These are phyloP conservation scores for Eucalyptus paniculata DNA, from an alignment of 345 rosid genomes.

Conservation along the genomic window DNA sequence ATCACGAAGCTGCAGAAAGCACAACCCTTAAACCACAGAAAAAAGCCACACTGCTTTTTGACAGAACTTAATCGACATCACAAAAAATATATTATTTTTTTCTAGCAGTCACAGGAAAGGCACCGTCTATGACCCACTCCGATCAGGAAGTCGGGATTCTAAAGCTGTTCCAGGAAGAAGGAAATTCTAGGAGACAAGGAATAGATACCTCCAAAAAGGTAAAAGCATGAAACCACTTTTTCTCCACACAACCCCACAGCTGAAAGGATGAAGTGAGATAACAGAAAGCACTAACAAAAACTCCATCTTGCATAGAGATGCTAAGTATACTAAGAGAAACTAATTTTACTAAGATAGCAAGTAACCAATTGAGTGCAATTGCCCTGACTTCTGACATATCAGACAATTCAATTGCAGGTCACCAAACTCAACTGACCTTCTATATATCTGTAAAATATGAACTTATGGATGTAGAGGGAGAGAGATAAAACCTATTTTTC, in stretches of 20 bases:
- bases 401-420: not conserved
- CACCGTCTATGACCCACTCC: not conserved
- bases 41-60: not conserved
- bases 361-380: not conserved
- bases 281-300: not conserved
- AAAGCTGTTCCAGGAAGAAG: not conserved
- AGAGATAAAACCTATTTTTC: not conserved
- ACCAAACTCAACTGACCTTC: not conserved
- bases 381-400: not conserved
- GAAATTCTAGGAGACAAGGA: not conserved
- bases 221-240: not conserved
- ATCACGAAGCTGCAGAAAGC: slow-evolving; percentile 51
- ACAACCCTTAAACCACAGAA: not conserved
- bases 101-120: not conserved
- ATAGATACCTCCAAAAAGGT: not conserved
- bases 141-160: not conserved
- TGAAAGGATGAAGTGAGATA: not conserved
- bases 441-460: not conserved
- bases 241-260: not conserved
- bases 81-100: not conserved
- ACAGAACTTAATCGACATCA: not conserved
- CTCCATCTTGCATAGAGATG: not conserved
- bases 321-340: not conserved
- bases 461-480: not conserved
- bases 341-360: not conserved